phyloP scores from a whole-genome alignment of 106 monocot genomes.

The Cymbidium sinense region DNA sequence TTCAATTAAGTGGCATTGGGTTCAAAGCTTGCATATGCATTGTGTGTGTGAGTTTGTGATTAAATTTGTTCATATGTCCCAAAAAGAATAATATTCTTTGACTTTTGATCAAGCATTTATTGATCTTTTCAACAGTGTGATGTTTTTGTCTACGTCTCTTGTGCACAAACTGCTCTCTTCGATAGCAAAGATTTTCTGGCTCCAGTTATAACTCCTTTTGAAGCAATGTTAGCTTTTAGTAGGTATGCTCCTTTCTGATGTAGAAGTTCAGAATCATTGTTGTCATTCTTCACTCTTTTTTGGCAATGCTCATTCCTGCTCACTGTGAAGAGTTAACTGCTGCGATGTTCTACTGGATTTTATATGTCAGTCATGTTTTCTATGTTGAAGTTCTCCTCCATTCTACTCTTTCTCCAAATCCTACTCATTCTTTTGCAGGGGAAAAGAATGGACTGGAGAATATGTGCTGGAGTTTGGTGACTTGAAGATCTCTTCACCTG shows the following conservation, averaged over 20 bases:
- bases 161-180: slow-evolving; percentile 94
- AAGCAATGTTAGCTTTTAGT: slow-evolving; percentile 70
- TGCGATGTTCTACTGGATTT: no score
- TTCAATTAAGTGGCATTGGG: no score
- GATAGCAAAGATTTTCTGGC: slow-evolving; percentile 95
- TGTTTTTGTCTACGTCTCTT: slow-evolving; percentile 90
- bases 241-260: slow-evolving; percentile 35
- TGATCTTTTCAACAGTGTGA: slow-evolving; percentile 55
- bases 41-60: no score
- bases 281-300: background rate
- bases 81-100: no score
- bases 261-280: background rate
- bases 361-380: background rate
- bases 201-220: slow-evolving; percentile 93
- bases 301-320: background rate
- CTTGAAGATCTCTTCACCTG: slow-evolving; percentile 32
- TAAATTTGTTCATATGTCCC: no score
- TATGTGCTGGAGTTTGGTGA: slow-evolving; percentile 67
- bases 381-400: background rate
- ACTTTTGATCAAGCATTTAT: background rate
- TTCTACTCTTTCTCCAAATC: background rate
- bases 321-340: background rate
- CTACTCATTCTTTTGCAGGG: slow-evolving; percentile 27
- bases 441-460: slow-evolving; percentile 88
- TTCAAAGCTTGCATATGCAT: no score